A percentile compares a stretch with the other conserved stretches of the same genome.
These are phyloP conservation scores for Monosporascus sp. DNA, from an alignment of 2,329 filamentous ascomycete species.

Conservation along the genomic window DNA sequence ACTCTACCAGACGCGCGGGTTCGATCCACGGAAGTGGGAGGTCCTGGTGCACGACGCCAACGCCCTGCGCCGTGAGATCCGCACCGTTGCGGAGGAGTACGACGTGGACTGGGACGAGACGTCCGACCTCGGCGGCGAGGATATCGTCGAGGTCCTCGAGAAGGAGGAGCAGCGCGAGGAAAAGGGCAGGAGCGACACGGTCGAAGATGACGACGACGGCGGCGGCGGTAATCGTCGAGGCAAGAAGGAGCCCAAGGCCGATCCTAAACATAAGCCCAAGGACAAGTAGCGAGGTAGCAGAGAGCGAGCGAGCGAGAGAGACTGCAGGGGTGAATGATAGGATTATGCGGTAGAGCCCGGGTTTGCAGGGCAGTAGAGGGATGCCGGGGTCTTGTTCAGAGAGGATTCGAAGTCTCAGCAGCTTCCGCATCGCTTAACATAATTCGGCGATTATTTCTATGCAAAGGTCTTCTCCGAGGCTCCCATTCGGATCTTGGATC, in stretches of 20 bases:
- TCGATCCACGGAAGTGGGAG: conserved; percentile 76
- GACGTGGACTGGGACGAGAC: conserved; percentile 86
- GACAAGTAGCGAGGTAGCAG: neutral
- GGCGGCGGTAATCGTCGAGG: conserved; percentile 30
- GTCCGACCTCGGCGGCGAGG: conserved; percentile 64
- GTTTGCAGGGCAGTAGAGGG: no score
- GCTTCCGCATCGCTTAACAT: no score
- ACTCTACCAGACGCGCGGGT: conserved; percentile 69
- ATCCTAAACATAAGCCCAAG: neutral
- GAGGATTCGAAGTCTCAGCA: no score
- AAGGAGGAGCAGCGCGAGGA: conserved; percentile 40
- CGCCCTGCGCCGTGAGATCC: conserved; percentile 70
- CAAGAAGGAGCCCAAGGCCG: conserved; percentile 19
- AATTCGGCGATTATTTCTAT: no score
- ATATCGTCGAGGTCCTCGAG: conserved; percentile 53
- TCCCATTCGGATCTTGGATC: no score
- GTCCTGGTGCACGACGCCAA: conserved; percentile 75
- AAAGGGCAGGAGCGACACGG: conserved; percentile 28
- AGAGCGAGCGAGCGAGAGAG: no score
- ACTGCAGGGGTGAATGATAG: no score
- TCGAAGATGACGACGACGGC: conserved; percentile 35
- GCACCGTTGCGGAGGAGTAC: conserved; percentile 76
- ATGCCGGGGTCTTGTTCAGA: no score
- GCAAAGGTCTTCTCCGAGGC: no score
- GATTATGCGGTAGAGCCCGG: no score